These are phyloP conservation scores for Populus pruinosa DNA, from an alignment of 345 rosid species.

Conservation along the genomic window DNA sequence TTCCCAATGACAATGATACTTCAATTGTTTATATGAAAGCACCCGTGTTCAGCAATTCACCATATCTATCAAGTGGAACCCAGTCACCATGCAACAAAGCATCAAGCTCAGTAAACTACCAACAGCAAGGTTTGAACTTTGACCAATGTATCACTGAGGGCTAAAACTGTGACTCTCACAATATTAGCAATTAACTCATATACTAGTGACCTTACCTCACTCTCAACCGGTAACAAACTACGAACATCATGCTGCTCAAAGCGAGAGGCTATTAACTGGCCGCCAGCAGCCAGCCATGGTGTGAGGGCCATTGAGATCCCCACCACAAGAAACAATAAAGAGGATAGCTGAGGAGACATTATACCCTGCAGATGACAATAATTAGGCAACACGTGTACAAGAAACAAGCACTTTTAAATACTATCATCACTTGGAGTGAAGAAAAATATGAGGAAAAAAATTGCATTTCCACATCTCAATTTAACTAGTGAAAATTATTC, in stretches of 20 bases:
- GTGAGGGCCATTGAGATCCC: conserved; percentile 98
- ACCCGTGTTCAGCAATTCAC: not conserved
- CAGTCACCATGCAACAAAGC: not conserved
- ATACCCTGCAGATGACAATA: conserved; percentile 65
- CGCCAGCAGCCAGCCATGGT: conserved; percentile 99
- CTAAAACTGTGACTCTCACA: not conserved
- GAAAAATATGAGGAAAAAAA: not conserved
- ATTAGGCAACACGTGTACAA: conserved; percentile 9
- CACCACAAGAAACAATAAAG: conserved; percentile 91
- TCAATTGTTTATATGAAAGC: not conserved
- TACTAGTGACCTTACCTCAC: conserved; percentile 61
- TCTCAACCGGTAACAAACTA: conserved; percentile 90
- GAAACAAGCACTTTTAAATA: not conserved
- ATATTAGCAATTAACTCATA: conserved; percentile 3
- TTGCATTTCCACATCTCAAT: not conserved
- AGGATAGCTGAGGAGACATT: conserved; percentile 88
- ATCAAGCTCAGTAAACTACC: conserved; percentile 6
- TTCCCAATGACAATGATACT: not conserved
- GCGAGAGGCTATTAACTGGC: conserved; percentile 92
- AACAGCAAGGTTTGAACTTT: not conserved
- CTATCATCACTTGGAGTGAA: not conserved
- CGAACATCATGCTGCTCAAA: conserved; percentile 96
- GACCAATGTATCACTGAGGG: not conserved
- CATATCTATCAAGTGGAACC: not conserved
- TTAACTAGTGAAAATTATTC: conserved; percentile 1